Conservation (phyloP, 192 early-diverging fungal genomes). For the Rhizophlyctis rosea region DNA sequence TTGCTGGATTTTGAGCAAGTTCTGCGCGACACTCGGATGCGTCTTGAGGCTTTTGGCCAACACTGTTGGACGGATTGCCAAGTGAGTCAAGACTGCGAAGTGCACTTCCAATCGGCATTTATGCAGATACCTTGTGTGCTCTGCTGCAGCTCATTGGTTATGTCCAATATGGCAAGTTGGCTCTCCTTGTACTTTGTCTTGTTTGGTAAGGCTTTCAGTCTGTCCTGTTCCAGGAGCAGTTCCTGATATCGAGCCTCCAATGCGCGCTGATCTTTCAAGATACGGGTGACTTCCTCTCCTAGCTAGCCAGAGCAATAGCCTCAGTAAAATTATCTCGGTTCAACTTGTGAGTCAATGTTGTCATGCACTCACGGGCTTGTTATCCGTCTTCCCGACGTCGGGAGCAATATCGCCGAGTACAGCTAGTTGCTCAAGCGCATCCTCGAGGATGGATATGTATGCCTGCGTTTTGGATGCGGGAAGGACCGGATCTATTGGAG, state of each 20-base stretch:
- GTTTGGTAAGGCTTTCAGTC: slow-evolving; percentile 35
- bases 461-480: slow-evolving; percentile 39
- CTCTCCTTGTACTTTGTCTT: slow-evolving; percentile 46
- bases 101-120: neutral
- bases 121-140: slow-evolving; percentile 32
- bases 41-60: slow-evolving; percentile 29
- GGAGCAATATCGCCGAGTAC: slow-evolving; percentile 50
- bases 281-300: slow-evolving; percentile 46
- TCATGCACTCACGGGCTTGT: slow-evolving; percentile 24
- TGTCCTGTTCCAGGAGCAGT: slow-evolving; percentile 41
- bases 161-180: slow-evolving; percentile 37
- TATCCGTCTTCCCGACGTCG: slow-evolving; percentile 25
- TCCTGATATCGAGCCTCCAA: slow-evolving; percentile 47
- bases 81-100: slow-evolving; percentile 3
- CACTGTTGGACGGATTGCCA: slow-evolving; percentile 15
- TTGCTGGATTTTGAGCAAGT: slow-evolving; percentile 51
- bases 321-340: neutral
- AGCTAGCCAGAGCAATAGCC: slow-evolving; percentile 10
- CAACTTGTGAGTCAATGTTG: neutral
- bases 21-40: slow-evolving; percentile 45
- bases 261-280: slow-evolving; percentile 44
- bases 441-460: slow-evolving; percentile 55
- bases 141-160: slow-evolving; percentile 37
- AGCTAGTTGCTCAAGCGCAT: slow-evolving; percentile 54
- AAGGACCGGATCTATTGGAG: too few species aligned